A percentile compares a stretch with the other conserved stretches of the same genome.
Evolutionary conservation across 2,329 filamentous ascomycete species (phyloP).

Genomic region (Exophiala aquamarina): DNA sequence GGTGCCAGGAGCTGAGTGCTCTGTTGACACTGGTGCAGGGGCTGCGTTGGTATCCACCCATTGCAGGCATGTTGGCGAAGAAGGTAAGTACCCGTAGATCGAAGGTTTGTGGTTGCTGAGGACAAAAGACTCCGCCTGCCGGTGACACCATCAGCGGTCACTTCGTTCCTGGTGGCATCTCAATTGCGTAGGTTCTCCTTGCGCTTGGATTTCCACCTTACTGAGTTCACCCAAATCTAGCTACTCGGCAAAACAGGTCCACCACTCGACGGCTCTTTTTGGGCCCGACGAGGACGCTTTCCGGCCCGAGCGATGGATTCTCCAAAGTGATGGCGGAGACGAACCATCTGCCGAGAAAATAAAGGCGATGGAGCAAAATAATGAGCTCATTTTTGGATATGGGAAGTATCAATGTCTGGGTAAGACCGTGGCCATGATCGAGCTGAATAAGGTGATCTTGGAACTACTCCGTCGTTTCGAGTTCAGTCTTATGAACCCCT

Average conservation of each 20-base stretch:
- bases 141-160: constrained; percentile 40
- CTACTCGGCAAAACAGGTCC: constrained; percentile 35
- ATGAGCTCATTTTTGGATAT: constrained; percentile 47
- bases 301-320: constrained; percentile 53
- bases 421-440: constrained; percentile 49
- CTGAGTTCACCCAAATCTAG: constrained; percentile 18
- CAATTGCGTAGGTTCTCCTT: constrained; percentile 6
- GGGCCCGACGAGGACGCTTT: constrained; percentile 45
- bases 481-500: constrained; percentile 14
- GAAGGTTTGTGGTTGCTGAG: neutral
- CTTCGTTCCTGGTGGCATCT: constrained; percentile 46
- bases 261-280: constrained; percentile 36
- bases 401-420: constrained; percentile 50
- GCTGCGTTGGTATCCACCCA: constrained; percentile 48
- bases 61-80: constrained; percentile 38
- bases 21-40: constrained; percentile 26
- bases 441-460: constrained; percentile 50
- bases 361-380: constrained; percentile 40
- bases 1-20: neutral
- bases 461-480: constrained; percentile 31
- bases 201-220: constrained; percentile 31
- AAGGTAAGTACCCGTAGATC: constrained; percentile 17
- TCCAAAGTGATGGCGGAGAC: constrained; percentile 1
- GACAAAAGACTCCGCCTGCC: constrained; percentile 34
- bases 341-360: constrained; percentile 36